Base-by-base conservation (phyloP, 2,329 filamentous ascomycete species). In the Fusarium miscanthi region DNA sequence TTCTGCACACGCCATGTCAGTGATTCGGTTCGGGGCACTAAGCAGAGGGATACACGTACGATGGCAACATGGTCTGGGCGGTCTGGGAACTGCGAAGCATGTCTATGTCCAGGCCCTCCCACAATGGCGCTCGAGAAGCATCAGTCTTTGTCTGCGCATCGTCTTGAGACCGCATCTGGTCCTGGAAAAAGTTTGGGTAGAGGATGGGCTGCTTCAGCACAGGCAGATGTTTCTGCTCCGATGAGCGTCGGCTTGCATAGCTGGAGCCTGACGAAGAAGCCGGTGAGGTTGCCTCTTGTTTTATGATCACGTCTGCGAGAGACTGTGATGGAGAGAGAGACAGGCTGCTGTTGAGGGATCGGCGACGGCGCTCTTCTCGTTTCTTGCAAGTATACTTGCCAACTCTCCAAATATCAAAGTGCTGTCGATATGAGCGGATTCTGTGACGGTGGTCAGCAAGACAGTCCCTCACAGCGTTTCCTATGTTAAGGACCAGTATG, bases 351-450 rank as follows among this genome's bases (percentile, higher is more conserved):
- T 42, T 52, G 33, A 67, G 49, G 16, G 64, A 61, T 51, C 61
- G 49, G 31, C 69, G 67, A 43, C 74, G 74, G 12, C 69, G 69
- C 17, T 53, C 60, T 27, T 69, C 49, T 43, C 78, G 78, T 54
- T 78, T 79, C 69, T 79, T 83, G 74, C 82, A 81, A 59, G 83
- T 85, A 76, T 88, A 87, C 75, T 88, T 88, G 72, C 78, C 76
- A 45, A 86, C 71, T 8, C 79, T 73, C 86, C 86, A 87, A 64
- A 77, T 80, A 30, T 84, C 81, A 67, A 88, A 82, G 41, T 84
- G 81, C n/a, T 85, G 84, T 25, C 85, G 80, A 72, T 87, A 88
- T 6, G 86, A 85, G 57, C 86, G 84, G n/a, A 80, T 81, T 21
- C 80, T 74, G 23, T 31, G 42, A 16, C 8, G 21, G 14, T 6